phyloP scores from a whole-genome alignment of 352 stramenopile genomes.

The Phytophthora pseudosyringae region DNA sequence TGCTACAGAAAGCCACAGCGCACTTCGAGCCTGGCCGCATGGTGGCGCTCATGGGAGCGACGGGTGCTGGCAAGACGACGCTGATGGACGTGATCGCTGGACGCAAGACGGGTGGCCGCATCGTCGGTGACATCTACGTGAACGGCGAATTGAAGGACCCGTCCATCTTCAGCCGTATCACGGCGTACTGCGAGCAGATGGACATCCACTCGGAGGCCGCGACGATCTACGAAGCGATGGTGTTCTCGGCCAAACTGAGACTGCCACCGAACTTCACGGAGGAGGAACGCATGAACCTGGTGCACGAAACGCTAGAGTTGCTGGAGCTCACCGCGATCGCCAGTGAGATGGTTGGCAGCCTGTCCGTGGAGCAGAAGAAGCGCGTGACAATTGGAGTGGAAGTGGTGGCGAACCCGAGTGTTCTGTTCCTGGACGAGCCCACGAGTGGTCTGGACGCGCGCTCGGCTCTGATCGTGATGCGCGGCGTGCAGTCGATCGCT shows the following conservation, averaged over 20 bases:
- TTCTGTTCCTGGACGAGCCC: no score
- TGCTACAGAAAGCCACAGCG: slow-evolving; percentile 49
- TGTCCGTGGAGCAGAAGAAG: no score
- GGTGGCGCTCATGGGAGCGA: slow-evolving; percentile 77
- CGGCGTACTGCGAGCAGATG: slow-evolving; percentile 83
- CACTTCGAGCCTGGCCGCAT: slow-evolving; percentile 68
- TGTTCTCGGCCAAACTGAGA: slow-evolving; percentile 91
- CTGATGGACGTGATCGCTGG: slow-evolving; percentile 71
- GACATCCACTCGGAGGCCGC: slow-evolving; percentile 86
- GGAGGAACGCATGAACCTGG: slow-evolving; percentile 55
- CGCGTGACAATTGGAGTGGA: no score
- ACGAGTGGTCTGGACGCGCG: no score
- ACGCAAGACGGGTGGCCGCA: slow-evolving; percentile 60
- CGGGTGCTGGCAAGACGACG: slow-evolving; percentile 67
- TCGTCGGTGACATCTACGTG: slow-evolving; percentile 87
- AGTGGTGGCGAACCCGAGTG: no score
- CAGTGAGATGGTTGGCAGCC: slow-evolving; percentile 49
- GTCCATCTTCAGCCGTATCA: slow-evolving; percentile 72
- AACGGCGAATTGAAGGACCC: slow-evolving; percentile 90
- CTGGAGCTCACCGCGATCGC: slow-evolving; percentile 54
- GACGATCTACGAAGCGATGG: slow-evolving; percentile 91
- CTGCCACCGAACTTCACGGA: slow-evolving; percentile 61
- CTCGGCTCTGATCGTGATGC: no score
- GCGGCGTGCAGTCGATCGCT: no score
- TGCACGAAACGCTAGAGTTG: slow-evolving; percentile 62